phyloP scores from a whole-genome alignment of 495 filamentous ascomycete species.

The Clavariopsis aquatica region DNA sequence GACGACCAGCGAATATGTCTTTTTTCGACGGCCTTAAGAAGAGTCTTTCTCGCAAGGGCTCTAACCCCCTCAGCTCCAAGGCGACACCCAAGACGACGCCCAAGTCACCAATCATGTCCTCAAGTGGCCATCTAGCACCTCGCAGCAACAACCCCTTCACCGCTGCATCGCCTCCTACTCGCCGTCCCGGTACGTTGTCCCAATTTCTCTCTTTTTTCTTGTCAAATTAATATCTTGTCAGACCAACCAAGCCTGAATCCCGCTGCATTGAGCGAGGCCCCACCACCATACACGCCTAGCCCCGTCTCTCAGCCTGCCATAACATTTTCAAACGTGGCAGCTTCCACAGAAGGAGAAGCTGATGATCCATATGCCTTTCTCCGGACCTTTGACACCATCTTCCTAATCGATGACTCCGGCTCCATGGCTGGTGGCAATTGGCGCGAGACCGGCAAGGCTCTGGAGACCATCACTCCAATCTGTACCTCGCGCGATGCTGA shows the following conservation, averaged over 20 bases:
- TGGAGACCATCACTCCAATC: conserved; percentile 78
- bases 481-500: conserved; percentile 80
- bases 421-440: conserved; percentile 82
- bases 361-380: conserved; percentile 85
- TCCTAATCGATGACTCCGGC: conserved; percentile 90
- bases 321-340: conserved; percentile 15
- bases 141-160: conserved; percentile 25
- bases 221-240: conserved; percentile 27
- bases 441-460: conserved; percentile 71
- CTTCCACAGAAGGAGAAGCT: conserved; percentile 18
- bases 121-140: conserved; percentile 3
- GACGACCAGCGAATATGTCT: not conserved
- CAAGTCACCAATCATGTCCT: no score
- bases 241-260: conserved; percentile 45
- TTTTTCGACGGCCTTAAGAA: conserved; percentile 28
- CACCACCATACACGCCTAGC: conserved; percentile 51
- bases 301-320: conserved; percentile 10
- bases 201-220: conserved; percentile 2
- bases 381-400: conserved; percentile 81
- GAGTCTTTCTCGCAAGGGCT: conserved; percentile 27
- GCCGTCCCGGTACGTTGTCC: conserved; percentile 41
- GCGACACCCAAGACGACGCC: not conserved
- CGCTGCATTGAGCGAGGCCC: conserved; percentile 48
- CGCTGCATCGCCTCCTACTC: conserved; percentile 36
- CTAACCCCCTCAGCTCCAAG: conserved; percentile 19